phyloP scores from a whole-genome alignment of 1,284 basidiomycete species.

The Tilletia setariae region DNA sequence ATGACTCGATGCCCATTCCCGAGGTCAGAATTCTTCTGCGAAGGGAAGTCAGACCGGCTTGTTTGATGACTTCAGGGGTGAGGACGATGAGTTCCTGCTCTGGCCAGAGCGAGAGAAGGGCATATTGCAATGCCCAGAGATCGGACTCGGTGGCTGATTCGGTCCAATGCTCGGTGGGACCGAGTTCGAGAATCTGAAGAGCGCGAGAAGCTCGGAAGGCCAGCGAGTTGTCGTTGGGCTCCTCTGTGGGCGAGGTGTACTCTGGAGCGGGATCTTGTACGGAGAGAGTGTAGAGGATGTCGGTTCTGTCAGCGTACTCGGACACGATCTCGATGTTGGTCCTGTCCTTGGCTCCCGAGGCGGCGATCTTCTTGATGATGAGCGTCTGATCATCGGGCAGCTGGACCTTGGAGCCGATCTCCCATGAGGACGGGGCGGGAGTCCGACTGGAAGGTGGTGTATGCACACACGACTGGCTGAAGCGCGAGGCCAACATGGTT shows the following conservation, averaged over 20 bases:
- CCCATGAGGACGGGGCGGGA: neutral
- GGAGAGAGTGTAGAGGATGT: neutral
- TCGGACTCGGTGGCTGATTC: constrained; percentile 16
- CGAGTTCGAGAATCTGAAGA: constrained; percentile 18
- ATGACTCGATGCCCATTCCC: constrained; percentile 5
- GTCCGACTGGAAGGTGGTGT: neutral
- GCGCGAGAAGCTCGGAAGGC: constrained; percentile 29
- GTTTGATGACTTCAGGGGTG: neutral
- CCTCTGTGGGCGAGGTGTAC: constrained; percentile 23
- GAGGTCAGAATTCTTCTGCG: constrained; percentile 16
- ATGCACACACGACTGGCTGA: constrained; percentile 8
- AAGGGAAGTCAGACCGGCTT: neutral
- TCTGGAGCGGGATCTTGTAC: neutral
- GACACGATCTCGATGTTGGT: neutral
- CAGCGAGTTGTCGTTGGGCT: constrained; percentile 44
- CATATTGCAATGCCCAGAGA: constrained; percentile 33
- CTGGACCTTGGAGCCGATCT: neutral
- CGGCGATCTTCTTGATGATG: neutral
- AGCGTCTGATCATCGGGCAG: constrained; percentile 4
- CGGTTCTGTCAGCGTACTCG: neutral
- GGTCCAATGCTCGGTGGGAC: neutral
- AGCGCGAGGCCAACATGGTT: constrained; percentile 11
- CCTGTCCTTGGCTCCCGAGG: neutral
- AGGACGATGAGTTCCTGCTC: constrained; percentile 34
- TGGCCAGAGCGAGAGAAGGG: constrained; percentile 39